Conservation (phyloP, 306 rosid species). For the Rosa chinensis region DNA sequence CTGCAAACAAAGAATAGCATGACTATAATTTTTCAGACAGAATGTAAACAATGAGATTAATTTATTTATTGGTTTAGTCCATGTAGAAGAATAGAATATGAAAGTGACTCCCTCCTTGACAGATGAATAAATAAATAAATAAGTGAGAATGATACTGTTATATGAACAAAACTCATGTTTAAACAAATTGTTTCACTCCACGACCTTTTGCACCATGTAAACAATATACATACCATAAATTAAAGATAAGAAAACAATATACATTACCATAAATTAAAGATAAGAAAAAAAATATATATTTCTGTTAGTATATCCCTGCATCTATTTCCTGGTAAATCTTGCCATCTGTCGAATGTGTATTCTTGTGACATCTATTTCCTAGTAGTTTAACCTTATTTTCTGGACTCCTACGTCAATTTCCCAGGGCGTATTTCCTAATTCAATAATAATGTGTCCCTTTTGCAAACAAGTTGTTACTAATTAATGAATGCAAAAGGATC, state of each 20-base stretch:
- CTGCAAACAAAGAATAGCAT: background rate
- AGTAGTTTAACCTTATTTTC: background rate
- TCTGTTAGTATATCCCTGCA: background rate
- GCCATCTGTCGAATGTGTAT: background rate
- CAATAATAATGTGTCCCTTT: background rate
- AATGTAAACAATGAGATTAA: background rate
- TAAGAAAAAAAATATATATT: background rate
- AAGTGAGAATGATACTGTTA: too few species aligned
- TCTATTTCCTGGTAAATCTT: background rate
- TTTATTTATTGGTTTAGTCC: background rate
- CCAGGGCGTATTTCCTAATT: background rate
- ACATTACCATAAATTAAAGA: background rate
- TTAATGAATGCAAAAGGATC: background rate
- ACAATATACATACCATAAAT: background rate
- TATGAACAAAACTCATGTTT: too few species aligned
- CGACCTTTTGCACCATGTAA: background rate
- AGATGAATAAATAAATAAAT: too few species aligned
- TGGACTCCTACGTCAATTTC: background rate
- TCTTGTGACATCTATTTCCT: background rate
- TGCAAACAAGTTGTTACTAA: background rate
- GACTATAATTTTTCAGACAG: background rate
- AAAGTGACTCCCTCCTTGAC: background rate
- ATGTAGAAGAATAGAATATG: background rate
- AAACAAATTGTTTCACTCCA: background rate
- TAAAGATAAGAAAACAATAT: background rate